Percentiles rank a stretch among this genome's conserved stretches.
phyloP scores from a whole-genome alignment of 257 asterid species.

The Pogostemon cablin region DNA sequence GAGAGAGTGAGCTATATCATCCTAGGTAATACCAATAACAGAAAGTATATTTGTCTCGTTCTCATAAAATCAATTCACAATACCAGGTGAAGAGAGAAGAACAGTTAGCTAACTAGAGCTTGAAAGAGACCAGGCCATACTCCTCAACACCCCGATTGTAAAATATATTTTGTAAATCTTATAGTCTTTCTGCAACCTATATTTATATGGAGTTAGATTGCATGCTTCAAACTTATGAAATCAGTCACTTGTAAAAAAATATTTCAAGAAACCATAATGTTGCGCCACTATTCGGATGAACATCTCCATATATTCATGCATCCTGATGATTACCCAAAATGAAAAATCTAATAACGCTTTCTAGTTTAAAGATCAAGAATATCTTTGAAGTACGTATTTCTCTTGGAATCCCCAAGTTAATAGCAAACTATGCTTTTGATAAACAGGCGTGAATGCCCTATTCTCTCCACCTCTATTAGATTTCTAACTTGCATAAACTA shows the following conservation, averaged over 20 bases:
- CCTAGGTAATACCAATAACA: background rate
- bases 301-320: constrained; percentile 97
- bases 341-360: constrained; percentile 51
- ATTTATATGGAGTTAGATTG: constrained; percentile 23
- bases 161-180: constrained; percentile 53
- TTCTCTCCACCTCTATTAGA: no score
- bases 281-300: constrained; percentile 89
- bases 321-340: constrained; percentile 92
- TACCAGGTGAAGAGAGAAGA: background rate
- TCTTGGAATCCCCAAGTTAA: constrained; percentile 3
- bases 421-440: background rate
- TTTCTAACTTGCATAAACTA: no score
- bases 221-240: no score
- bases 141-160: constrained; percentile 96
- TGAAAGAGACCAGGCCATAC: constrained; percentile 75
- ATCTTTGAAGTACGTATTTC: background rate
- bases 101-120: constrained; percentile 12
- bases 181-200: constrained; percentile 63
- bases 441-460: no score
- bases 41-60: background rate
- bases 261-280: background rate
- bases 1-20: background rate
- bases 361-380: constrained; percentile 26
- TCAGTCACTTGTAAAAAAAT: background rate
- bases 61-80: background rate